Evolutionary conservation across 352 stramenopile species (phyloP), one percentile per base, ranked within the genome.

Genomic region (Thraustochytrium striatum): DNA sequence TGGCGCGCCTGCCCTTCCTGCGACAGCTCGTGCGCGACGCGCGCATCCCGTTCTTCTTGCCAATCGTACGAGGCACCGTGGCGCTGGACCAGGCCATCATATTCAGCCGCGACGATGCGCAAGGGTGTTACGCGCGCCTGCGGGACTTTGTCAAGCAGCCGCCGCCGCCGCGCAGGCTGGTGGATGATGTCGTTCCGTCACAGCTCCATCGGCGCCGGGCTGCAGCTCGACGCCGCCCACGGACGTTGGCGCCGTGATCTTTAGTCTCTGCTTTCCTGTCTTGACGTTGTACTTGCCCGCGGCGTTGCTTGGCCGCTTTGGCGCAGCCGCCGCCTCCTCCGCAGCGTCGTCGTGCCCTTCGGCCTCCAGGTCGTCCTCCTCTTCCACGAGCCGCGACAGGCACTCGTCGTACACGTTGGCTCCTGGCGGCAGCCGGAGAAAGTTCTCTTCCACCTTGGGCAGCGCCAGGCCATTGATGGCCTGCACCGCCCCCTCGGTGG

Each of bases 41-140:
- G 11, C 28, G 65, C 3, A 55, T 75, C 36, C 65, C 65, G 7
- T 75, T 30, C 65, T 75, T 75, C 1, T 13, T 75, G 9, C 65
- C 52, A 3, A 41, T 75, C 35, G 47, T 33, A 3, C 13, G 68
- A 7, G 44, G 65, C 25, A 19, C 47, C 25, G 11, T 75, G 7
- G 52, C 16, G 47, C 16, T 55, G 16, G 47, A 55, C 16, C 16
- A 55, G 16, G 47, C 25, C 25, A 25, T 55, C 16, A 25, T 55
- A 55, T 55, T 21, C 47, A 55, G 16, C 16, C 16, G 25, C 16
- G 47, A 55, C 47, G 47, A 16, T 21, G 47, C 47, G 47, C 16
- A 55, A 25, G 25, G 47, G 47, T 55, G 47, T 21, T 55, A 21
- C 47, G n/a, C 47, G 16, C 47, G 47, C 25, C 47, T 55, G 25